Evolutionary conservation across 495 filamentous ascomycete species (phyloP).

Genomic region (Podospora anserina): DNA sequence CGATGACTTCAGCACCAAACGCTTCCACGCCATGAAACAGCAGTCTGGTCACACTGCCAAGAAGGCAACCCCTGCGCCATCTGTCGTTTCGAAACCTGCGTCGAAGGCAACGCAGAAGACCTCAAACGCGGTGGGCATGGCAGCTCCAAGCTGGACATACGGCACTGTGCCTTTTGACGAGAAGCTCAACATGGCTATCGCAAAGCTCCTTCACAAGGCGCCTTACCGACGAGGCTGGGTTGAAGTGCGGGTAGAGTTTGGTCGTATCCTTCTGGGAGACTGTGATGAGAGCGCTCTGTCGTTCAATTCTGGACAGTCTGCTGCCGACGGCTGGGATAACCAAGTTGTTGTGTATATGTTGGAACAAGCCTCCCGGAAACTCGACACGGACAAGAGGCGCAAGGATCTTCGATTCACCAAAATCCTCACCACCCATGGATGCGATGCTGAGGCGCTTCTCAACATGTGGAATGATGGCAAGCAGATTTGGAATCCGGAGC

Average conservation of each 20-base stretch:
- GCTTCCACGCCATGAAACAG: conserved; percentile 8
- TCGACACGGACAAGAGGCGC: conserved; percentile 10
- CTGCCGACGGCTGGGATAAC: conserved; percentile 24
- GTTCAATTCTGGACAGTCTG: conserved; percentile 20
- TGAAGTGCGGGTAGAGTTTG: conserved; percentile 40
- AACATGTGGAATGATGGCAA: conserved; percentile 20
- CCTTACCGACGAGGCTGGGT: conserved; percentile 35
- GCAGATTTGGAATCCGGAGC: conserved; percentile 23
- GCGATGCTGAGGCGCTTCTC: conserved; percentile 39
- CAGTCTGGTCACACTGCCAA: neutral
- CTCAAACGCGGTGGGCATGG: neutral
- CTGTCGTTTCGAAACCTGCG: neutral
- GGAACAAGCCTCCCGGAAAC: conserved; percentile 12
- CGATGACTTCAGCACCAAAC: neutral
- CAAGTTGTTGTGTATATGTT: conserved; percentile 20
- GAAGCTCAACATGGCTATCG: conserved; percentile 18
- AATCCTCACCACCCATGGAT: conserved; percentile 35
- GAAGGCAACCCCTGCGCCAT: neutral
- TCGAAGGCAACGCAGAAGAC: neutral
- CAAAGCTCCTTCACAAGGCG: conserved; percentile 12
- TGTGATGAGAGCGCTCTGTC: conserved; percentile 16
- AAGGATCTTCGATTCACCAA: conserved; percentile 39
- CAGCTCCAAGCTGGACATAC: neutral
- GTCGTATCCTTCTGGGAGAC: conserved; percentile 36
- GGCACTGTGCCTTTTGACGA: conserved; percentile 3